A percentile compares a stretch with the other conserved stretches of the same genome.
These are phyloP conservation scores for Punctularia strigosozonata DNA, from an alignment of 768 basidiomycete genomes.

Conservation along the genomic window DNA sequence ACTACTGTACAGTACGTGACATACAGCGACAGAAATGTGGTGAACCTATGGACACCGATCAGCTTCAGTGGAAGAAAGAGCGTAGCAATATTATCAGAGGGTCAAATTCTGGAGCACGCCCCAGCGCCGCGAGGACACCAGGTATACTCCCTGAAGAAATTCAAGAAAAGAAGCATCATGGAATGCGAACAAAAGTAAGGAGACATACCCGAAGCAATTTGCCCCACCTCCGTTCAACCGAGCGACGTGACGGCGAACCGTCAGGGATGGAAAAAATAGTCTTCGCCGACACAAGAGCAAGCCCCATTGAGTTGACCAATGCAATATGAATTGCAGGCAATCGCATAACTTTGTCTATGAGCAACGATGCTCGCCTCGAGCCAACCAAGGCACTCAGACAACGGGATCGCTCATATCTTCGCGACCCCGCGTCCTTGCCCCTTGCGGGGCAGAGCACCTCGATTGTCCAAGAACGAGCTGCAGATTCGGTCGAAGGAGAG, in stretches of 20 bases:
- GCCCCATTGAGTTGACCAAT: constrained; percentile 82
- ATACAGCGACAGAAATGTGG: too few relatives aligned
- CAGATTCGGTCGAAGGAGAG: constrained; percentile 42
- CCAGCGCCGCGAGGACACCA: constrained; percentile 21
- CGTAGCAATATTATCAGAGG: too few relatives aligned
- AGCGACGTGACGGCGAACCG: constrained; percentile 15
- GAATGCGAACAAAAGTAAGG: constrained; percentile 7
- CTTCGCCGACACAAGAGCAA: constrained; percentile 67
- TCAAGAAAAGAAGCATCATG: constrained; percentile 38
- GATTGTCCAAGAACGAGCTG: constrained; percentile 24
- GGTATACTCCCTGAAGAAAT: constrained; percentile 93
- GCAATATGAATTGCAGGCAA: constrained; percentile 28
- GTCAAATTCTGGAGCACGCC: constrained; percentile 74
- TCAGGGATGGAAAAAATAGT: constrained; percentile 44
- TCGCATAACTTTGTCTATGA: constrained; percentile 88
- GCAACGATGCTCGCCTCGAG: constrained; percentile 44
- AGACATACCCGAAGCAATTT: neutral
- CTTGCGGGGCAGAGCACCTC: constrained; percentile 14
- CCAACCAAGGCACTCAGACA: constrained; percentile 29
- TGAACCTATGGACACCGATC: too few relatives aligned
- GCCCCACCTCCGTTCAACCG: neutral
- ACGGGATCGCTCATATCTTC: constrained; percentile 67
- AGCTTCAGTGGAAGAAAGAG: too few relatives aligned
- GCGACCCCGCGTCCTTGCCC: constrained; percentile 38
- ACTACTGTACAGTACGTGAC: too few relatives aligned